Percentiles rank a stretch among this genome's conserved stretches.
phyloP scores from a whole-genome alignment of 768 basidiomycete species.

The Hydnum rufescens region DNA sequence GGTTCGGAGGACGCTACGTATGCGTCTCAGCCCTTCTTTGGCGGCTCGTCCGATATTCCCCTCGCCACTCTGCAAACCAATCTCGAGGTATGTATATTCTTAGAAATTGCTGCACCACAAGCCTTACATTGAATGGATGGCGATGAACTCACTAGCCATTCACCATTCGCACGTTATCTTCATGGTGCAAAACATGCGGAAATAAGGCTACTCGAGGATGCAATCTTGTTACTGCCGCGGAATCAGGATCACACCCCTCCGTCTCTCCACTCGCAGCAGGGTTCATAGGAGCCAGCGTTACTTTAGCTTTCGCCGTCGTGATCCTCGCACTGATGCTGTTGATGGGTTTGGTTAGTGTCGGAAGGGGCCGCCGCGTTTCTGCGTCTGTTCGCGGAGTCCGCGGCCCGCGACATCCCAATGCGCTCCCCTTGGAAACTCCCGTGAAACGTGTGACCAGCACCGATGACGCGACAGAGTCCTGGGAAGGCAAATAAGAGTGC shows the following conservation, averaged over 20 bases:
- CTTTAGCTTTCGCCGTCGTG: too few relatives aligned
- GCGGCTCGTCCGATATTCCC: slow-evolving; percentile 36
- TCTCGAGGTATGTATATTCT: slow-evolving; percentile 33
- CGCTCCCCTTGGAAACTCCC: too few relatives aligned
- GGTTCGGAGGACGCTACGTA: slow-evolving; percentile 33
- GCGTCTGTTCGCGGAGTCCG: too few relatives aligned
- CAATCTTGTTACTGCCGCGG: neutral
- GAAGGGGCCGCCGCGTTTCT: too few relatives aligned
- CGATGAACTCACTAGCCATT: neutral
- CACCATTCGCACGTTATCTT: neutral
- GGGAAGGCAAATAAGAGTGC: too few relatives aligned
- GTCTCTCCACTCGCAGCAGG: neutral
- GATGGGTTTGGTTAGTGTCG: too few relatives aligned
- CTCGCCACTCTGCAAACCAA: slow-evolving; percentile 30
- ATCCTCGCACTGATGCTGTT: too few relatives aligned
- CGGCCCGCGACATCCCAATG: too few relatives aligned
- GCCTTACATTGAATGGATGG: too few relatives aligned
- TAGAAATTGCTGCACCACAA: slow-evolving; percentile 1
- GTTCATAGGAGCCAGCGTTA: neutral
- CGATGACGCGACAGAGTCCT: too few relatives aligned
- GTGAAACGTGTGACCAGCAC: too few relatives aligned
- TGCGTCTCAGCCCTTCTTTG: slow-evolving; percentile 38
- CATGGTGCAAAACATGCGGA: neutral
- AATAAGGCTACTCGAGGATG: neutral
- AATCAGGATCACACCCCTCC: neutral